A percentile compares a stretch with the other conserved stretches of the same genome.
These are phyloP conservation scores for Eucalyptus cloeziana DNA, from an alignment of 345 rosid genomes.

Conservation along the genomic window DNA sequence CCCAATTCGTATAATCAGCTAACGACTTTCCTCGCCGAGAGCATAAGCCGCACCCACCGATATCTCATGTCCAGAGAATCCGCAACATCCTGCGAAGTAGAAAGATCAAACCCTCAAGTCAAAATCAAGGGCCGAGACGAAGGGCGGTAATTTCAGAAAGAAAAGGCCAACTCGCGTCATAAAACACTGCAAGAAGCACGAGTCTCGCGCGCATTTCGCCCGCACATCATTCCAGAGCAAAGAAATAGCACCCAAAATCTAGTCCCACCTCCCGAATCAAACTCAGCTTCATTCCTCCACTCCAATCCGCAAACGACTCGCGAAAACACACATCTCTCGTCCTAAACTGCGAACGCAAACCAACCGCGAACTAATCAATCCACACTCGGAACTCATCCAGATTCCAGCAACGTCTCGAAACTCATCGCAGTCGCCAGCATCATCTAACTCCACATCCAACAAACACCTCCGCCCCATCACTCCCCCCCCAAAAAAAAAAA, in stretches of 20 bases:
- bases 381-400: background rate
- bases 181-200: background rate
- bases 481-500: background rate
- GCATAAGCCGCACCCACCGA: background rate
- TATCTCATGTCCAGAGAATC: background rate
- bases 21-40: background rate
- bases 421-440: background rate
- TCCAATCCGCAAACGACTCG: background rate
- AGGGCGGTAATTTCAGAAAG: background rate
- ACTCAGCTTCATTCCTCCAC: background rate
- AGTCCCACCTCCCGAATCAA: background rate
- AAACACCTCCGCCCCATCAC: background rate
- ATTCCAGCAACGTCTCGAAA: background rate
- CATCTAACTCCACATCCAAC: background rate
- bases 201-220: background rate
- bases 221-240: background rate
- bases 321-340: background rate
- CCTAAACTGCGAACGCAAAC: background rate
- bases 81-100: background rate
- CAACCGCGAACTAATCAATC: background rate
- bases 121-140: background rate
- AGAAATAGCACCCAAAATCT: background rate
- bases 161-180: background rate
- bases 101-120: background rate
- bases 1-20: background rate